Evolutionary conservation across 2,329 filamentous ascomycete species (phyloP).

Genomic region (Rutstroemia sp.): DNA sequence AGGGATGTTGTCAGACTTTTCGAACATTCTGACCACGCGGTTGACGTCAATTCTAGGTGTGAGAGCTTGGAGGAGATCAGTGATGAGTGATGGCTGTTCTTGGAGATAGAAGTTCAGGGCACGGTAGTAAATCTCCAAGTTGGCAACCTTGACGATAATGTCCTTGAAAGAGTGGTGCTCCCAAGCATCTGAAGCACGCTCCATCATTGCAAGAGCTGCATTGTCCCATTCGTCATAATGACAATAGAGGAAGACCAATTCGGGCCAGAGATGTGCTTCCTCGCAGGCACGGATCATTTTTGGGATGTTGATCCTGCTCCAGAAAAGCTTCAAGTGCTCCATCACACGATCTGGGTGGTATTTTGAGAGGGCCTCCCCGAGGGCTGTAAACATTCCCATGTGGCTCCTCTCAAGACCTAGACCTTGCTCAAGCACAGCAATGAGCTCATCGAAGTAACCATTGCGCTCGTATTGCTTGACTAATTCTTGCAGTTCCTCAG

Average conservation of each 20-base stretch:
- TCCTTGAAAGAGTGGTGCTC: slow-evolving; percentile 99
- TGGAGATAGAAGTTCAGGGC: slow-evolving; percentile 95
- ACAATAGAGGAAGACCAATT: slow-evolving; percentile 95
- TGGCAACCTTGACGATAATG: slow-evolving; percentile 93
- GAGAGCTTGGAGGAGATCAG: slow-evolving; percentile 86
- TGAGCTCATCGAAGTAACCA: slow-evolving; percentile 98
- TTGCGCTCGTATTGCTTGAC: slow-evolving; percentile 96
- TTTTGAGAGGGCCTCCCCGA: slow-evolving; percentile 86
- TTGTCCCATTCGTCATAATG: slow-evolving; percentile 99
- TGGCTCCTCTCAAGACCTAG: slow-evolving; percentile 63
- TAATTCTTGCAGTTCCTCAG: slow-evolving; percentile 85
- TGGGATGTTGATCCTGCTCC: slow-evolving; percentile 94
- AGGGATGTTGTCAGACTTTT: slow-evolving; percentile 96
- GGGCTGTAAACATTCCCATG: slow-evolving; percentile 94
- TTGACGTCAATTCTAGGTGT: slow-evolving; percentile 96
- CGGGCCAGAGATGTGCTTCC: slow-evolving; percentile 93
- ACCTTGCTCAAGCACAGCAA: slow-evolving; percentile 86
- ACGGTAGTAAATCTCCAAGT: slow-evolving; percentile 98
- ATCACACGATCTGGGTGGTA: slow-evolving; percentile 95
- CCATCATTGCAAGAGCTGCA: slow-evolving; percentile 93
- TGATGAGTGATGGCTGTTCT: slow-evolving; percentile 90
- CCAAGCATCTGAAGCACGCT: slow-evolving; percentile 95
- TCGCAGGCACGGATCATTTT: slow-evolving; percentile 93
- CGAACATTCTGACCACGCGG: slow-evolving; percentile 98
- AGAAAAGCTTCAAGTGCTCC: slow-evolving; percentile 99